Percentiles rank a stretch among this genome's conserved stretches.
Evolutionary conservation across 495 filamentous ascomycete species (phyloP).

Genomic region (Penicillium antarcticum): DNA sequence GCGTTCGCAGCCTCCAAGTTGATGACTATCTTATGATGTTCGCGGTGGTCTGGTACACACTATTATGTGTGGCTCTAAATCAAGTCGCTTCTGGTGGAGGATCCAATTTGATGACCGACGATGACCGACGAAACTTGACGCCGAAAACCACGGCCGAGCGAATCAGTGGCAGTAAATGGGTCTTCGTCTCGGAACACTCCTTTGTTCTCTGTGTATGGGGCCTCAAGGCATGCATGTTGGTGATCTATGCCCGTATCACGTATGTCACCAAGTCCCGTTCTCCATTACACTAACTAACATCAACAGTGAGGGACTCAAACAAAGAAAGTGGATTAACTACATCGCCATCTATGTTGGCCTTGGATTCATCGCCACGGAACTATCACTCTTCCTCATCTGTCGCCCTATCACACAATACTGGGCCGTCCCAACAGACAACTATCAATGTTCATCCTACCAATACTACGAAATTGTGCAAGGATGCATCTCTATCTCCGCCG

Average conservation of each 20-base stretch:
- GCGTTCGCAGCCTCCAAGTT: conserved; percentile 39
- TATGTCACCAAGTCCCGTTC: conserved; percentile 14
- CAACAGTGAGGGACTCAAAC: conserved; percentile 34
- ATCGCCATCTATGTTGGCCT: conserved; percentile 53
- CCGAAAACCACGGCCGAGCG: conserved; percentile 38
- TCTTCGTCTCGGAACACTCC: conserved; percentile 52
- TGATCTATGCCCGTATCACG: conserved; percentile 53
- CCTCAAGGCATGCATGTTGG: conserved; percentile 53
- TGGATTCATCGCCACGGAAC: conserved; percentile 56
- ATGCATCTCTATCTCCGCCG: conserved; percentile 62
- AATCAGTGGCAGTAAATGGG: conserved; percentile 52
- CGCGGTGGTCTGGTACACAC: conserved; percentile 49
- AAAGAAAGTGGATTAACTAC: conserved; percentile 40
- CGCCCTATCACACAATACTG: conserved; percentile 59
- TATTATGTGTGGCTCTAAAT: conserved; percentile 51
- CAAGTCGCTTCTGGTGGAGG: conserved; percentile 50
- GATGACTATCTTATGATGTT: conserved; percentile 56
- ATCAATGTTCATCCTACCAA: conserved; percentile 50
- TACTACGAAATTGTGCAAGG: conserved; percentile 51
- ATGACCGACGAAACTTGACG: conserved; percentile 38
- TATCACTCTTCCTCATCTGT: conserved; percentile 64
- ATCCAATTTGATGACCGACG: conserved; percentile 49
- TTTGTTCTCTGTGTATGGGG: conserved; percentile 50
- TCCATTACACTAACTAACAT: background rate
- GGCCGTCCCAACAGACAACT: conserved; percentile 46